Percentiles rank a stretch among this genome's conserved stretches.
phyloP scores from a whole-genome alignment of 2,329 filamentous ascomycete species.

The Aspergillus terreus region DNA sequence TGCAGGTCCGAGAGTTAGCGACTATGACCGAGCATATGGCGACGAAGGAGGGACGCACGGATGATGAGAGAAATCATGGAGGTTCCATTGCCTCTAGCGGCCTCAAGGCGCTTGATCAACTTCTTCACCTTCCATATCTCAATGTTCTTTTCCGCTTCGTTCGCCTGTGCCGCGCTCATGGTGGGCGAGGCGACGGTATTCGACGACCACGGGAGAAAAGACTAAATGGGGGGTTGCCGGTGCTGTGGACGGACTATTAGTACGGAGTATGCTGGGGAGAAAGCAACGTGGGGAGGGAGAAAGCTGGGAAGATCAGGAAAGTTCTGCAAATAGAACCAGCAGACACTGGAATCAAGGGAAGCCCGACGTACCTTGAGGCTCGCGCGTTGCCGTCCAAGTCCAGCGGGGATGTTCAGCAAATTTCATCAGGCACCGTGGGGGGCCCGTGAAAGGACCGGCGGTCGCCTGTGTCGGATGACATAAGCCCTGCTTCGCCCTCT shows the following conservation, averaged over 20 bases:
- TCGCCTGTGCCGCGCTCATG: slow-evolving; percentile 78
- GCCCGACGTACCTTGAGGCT: slow-evolving; percentile 21
- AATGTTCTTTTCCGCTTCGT: slow-evolving; percentile 97
- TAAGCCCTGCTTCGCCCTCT: slow-evolving; percentile 17
- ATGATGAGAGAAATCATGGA: slow-evolving; percentile 99
- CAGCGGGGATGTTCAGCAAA: slow-evolving; percentile 30
- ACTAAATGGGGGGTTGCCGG: slow-evolving; percentile 16
- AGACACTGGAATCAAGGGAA: background rate
- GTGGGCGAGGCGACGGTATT: slow-evolving; percentile 46
- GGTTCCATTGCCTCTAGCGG: slow-evolving; percentile 95
- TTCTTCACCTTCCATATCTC: slow-evolving; percentile 96
- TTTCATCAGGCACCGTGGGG: slow-evolving; percentile 36
- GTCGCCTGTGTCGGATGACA: slow-evolving; percentile 26
- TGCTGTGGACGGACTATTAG: slow-evolving; percentile 10
- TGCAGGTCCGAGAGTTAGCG: slow-evolving; percentile 37
- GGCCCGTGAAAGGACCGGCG: slow-evolving; percentile 14
- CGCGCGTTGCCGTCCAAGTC: slow-evolving; percentile 22
- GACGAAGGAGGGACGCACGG: slow-evolving; percentile 57
- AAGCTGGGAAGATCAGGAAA: background rate
- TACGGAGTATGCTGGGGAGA: background rate
- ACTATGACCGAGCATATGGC: background rate
- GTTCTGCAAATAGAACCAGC: background rate
- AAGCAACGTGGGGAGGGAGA: background rate
- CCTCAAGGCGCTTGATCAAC: slow-evolving; percentile 96
- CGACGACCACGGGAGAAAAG: slow-evolving; percentile 19